Conservation (phyloP, 106 monocot genomes). For the Posidonia australis region DNA sequence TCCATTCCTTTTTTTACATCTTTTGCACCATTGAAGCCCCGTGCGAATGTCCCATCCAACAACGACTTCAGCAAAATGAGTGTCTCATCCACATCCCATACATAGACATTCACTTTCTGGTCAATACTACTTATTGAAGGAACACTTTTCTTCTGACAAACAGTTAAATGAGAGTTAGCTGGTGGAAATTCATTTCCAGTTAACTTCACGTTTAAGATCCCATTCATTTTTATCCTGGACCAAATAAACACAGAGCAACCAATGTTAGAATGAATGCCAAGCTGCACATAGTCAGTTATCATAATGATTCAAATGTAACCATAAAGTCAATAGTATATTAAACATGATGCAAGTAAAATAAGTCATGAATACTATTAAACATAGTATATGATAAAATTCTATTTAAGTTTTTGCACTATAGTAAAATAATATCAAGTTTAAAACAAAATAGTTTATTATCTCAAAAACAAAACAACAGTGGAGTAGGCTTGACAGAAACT, state of each 20-base stretch:
- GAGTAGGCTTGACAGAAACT: no score
- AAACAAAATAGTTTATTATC: no score
- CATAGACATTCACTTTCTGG: constrained; percentile 40
- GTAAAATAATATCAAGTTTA: no score
- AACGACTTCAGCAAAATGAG: constrained; percentile 79
- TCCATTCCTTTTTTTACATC: constrained; percentile 50
- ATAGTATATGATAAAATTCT: no score
- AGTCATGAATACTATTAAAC: no score
- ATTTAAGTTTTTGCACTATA: no score
- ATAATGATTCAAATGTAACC: no score
- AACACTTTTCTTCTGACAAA: background rate
- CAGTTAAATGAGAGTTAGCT: background rate
- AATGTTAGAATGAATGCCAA: no score
- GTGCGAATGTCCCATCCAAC: constrained; percentile 69
- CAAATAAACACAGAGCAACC: background rate
- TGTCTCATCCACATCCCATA: constrained; percentile 99
- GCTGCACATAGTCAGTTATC: no score
- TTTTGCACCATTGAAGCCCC: constrained; percentile 50
- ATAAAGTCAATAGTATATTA: no score
- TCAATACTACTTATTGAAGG: background rate
- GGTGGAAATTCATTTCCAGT: background rate
- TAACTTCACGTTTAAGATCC: background rate
- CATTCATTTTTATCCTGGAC: background rate
- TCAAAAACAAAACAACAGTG: no score
- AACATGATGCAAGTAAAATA: no score